Evolutionary conservation across 305 asterid genomes (phyloP).

Genomic region (Striga hermonthica): DNA sequence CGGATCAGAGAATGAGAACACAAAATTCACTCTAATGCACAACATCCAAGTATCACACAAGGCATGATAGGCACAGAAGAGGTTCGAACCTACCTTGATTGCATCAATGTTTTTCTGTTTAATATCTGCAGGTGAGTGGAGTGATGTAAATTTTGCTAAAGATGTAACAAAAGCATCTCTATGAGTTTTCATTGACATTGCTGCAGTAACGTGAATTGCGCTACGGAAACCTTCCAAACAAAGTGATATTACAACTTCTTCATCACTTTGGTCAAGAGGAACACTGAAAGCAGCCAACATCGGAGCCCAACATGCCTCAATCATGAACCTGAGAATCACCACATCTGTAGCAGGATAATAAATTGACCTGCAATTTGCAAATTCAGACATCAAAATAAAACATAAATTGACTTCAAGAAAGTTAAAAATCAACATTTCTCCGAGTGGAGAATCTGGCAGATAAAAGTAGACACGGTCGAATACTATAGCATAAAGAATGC

Average conservation of each 20-base stretch:
- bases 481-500: conserved; percentile 24
- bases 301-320: conserved; percentile 99
- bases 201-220: conserved; percentile 97
- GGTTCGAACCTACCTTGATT: conserved; percentile 66
- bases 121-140: conserved; percentile 97
- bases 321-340: conserved; percentile 91
- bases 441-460: conserved; percentile 22
- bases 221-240: conserved; percentile 88
- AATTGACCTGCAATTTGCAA: conserved; percentile 72
- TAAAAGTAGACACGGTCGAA: conserved; percentile 20
- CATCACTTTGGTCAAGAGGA: conserved; percentile 96
- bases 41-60: conserved; percentile 20
- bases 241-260: conserved; percentile 64
- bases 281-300: conserved; percentile 99
- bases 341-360: conserved; percentile 97
- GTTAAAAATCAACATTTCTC: conserved; percentile 26
- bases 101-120: conserved; percentile 94
- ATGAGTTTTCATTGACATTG: conserved; percentile 97
- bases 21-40: background rate
- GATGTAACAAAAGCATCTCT: conserved; percentile 98
- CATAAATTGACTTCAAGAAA: conserved; percentile 7
- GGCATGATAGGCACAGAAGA: conserved; percentile 22
- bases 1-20: background rate
- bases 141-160: conserved; percentile 94
- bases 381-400: conserved; percentile 36